Conservation (phyloP, 495 filamentous ascomycete species). For the Penicillium coprophilum region DNA sequence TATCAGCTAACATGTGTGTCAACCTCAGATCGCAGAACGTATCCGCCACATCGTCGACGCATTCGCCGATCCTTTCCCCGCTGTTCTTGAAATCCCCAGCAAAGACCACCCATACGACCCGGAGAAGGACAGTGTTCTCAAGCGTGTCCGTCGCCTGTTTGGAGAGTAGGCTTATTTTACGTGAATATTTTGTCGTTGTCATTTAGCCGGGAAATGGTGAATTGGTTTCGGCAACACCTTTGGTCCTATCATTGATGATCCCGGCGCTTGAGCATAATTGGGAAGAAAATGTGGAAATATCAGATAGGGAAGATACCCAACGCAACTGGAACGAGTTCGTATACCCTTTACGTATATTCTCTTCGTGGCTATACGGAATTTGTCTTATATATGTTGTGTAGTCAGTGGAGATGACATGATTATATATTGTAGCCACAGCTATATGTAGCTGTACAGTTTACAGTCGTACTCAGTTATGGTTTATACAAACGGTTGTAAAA, state of each 20-base stretch:
- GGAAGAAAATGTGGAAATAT: slow-evolving; percentile 15
- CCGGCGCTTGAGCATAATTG: slow-evolving; percentile 8
- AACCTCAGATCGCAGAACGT: slow-evolving; percentile 76
- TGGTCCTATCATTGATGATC: background rate
- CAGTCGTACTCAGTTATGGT: background rate
- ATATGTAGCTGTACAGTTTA: slow-evolving; percentile 9
- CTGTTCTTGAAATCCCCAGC: slow-evolving; percentile 88
- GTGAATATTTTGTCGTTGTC: slow-evolving; percentile 9
- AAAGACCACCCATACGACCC: slow-evolving; percentile 99
- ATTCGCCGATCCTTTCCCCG: slow-evolving; percentile 55
- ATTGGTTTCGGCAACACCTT: background rate
- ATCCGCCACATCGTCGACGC: slow-evolving; percentile 73
- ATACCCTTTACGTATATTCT: slow-evolving; percentile 12
- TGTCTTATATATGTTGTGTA: background rate
- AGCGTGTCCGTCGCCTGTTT: slow-evolving; percentile 86
- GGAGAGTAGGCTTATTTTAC: slow-evolving; percentile 64
- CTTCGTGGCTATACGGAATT: background rate
- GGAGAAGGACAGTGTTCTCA: slow-evolving; percentile 97
- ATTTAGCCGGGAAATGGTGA: background rate
- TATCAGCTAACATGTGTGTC: slow-evolving; percentile 3
- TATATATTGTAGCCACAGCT: slow-evolving; percentile 8
- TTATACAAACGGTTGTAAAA: slow-evolving; percentile 4
- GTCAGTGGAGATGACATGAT: background rate
- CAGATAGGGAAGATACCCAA: slow-evolving; percentile 32
- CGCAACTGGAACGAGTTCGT: slow-evolving; percentile 19